Conservation (phyloP, 371 early-diverging fungal species). For the Synchytrium microbalum region DNA sequence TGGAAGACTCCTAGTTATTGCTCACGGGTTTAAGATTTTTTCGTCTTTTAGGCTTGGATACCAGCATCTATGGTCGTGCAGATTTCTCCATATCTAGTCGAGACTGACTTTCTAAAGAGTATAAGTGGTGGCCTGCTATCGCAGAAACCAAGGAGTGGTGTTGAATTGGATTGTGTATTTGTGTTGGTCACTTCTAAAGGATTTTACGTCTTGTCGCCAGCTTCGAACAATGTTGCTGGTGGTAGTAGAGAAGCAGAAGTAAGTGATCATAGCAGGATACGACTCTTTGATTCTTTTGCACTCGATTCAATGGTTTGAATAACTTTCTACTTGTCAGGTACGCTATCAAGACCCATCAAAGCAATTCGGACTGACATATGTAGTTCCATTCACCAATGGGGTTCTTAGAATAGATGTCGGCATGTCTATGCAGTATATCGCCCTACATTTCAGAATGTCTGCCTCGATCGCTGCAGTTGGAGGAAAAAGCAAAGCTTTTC, state of each 20-base stretch:
- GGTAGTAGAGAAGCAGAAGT: slow-evolving; percentile 14
- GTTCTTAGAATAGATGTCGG: slow-evolving; percentile 37
- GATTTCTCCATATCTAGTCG: background rate
- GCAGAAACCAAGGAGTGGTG: background rate
- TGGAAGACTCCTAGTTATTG: no score
- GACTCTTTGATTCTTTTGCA: slow-evolving; percentile 24
- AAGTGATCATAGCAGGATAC: slow-evolving; percentile 3
- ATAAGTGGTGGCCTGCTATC: background rate
- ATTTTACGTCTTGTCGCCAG: slow-evolving; percentile 10
- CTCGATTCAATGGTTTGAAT: slow-evolving; percentile 4
- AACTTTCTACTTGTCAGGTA: slow-evolving; percentile 11
- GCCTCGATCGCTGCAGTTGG: slow-evolving; percentile 7
- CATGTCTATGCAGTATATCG: slow-evolving; percentile 38
- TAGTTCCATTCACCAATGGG: slow-evolving; percentile 15
- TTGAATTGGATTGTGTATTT: background rate
- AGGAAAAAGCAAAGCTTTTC: background rate
- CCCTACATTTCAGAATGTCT: slow-evolving; percentile 20
- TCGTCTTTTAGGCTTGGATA: no score
- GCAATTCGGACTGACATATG: slow-evolving; percentile 24
- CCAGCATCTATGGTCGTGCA: slow-evolving; percentile 1
- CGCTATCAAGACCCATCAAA: slow-evolving; percentile 30
- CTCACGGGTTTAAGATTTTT: no score
- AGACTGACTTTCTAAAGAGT: background rate
- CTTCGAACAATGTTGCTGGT: no score
- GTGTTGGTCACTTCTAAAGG: background rate